Base-by-base conservation (phyloP, 2,329 filamentous ascomycete species). In the Phoma sp. region DNA sequence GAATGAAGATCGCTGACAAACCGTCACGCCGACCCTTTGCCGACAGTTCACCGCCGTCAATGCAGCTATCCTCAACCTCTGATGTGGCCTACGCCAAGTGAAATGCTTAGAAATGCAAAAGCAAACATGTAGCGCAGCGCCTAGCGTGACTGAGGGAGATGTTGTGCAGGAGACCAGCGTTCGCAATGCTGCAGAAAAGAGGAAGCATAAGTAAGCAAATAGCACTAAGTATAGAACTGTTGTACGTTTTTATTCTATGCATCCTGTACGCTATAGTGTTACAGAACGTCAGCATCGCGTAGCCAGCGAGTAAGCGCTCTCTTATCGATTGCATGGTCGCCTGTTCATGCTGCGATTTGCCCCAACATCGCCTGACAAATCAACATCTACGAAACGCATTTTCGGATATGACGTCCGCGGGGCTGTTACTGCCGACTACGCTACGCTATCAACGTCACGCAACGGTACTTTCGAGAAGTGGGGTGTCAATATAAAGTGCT, bases 401-500 rank as follows among this genome's bases (percentile, higher is more conserved):
- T 32, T 43, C 45, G 19, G 29, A 25, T 39, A 37, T 51, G 46
- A 51, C 52, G 52, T 55, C 41, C 43, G 46, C 41, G 52, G 52
- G 52, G 52, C 46, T 37, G n/a, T 8, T 36, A 10, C 27, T 44
- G 40, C 45, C 24, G 45, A 41, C 41, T 49, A 43, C 38, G 32
- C 39, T 49, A 55, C 22, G 40, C 51, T 54, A 25, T 39, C 13
- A 46, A 65, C 64, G 67, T 69, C 65, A 68, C 59, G 47, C 38
- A 37, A 39, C 44, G 49, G 51, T 57, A 47, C 39, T 43, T 58
- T 57, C 48, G 43, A 54, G 57, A 63, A 66, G 55, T 61, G 57
- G 62, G 52, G 58, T 65, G 50, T 19, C 25, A 24, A n/a, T 69
- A 71, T 69, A 71, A 70, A 70, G 48, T 7, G 19, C 21, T 35